Conservation (phyloP, 345 rosid genomes). For the Heritiera littoralis region DNA sequence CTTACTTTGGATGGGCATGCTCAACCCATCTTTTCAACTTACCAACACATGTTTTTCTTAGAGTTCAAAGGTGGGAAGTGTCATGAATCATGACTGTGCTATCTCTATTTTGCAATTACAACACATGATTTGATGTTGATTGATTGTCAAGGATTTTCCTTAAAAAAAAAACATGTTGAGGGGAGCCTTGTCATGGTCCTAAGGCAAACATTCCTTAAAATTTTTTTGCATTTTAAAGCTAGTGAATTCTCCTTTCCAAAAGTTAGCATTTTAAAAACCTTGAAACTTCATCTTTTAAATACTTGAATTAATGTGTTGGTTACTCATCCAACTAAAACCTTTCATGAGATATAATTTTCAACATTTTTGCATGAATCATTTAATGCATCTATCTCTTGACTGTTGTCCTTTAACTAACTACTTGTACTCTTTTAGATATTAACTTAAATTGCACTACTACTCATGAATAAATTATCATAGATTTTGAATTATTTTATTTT, state of each 20-base stretch:
- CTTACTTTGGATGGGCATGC: background rate
- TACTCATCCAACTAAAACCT: constrained; percentile 2
- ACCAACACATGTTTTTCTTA: background rate
- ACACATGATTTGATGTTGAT: background rate
- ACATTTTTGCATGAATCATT: too few species aligned
- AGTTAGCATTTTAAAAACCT: background rate
- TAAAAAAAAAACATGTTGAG: too few species aligned
- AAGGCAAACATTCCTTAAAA: too few species aligned
- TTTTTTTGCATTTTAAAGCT: background rate
- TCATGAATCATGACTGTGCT: background rate
- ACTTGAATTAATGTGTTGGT: background rate
- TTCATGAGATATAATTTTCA: background rate
- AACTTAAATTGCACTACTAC: too few species aligned
- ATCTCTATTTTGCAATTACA: background rate
- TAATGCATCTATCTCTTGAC: too few species aligned
- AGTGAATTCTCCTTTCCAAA: background rate
- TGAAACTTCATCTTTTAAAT: background rate
- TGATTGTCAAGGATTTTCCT: too few species aligned
- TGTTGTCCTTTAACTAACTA: too few species aligned
- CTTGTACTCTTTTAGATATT: too few species aligned
- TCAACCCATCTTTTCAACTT: background rate
- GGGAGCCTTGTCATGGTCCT: too few species aligned
- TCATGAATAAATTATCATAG: too few species aligned
- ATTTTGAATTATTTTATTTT: too few species aligned
- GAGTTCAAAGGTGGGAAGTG: background rate